A percentile compares a stretch with the other conserved stretches of the same genome.
Evolutionary conservation across 1,139 yeast genomes (phyloP).

Genomic region (Candida mesenterica): DNA sequence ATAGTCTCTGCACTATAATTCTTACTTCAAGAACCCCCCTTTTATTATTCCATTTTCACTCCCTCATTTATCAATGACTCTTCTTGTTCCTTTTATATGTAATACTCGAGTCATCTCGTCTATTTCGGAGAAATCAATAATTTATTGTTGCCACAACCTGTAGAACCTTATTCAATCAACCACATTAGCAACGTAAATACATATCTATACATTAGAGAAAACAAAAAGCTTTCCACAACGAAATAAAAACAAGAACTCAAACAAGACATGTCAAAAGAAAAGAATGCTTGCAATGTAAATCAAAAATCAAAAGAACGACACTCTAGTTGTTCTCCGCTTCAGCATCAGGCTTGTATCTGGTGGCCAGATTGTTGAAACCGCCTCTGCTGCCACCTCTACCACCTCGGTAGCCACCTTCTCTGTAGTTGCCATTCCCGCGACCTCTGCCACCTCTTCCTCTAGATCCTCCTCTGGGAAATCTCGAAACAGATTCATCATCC

Average conservation of each 20-base stretch:
- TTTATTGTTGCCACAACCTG: background rate
- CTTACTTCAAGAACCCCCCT: conserved; percentile 4
- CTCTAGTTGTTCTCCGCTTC: conserved; percentile 1
- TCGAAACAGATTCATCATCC: conserved; percentile 9
- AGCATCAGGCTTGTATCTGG: background rate
- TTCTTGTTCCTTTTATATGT: background rate
- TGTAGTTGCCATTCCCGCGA: conserved; percentile 13
- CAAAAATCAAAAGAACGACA: no score
- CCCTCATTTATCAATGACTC: conserved; percentile 1
- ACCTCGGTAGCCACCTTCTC: conserved; percentile 13
- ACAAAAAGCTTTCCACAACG: background rate
- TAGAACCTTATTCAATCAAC: conserved; percentile 2
- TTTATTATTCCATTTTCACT: conserved; percentile 1
- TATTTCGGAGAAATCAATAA: conserved; percentile 1
- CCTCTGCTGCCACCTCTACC: conserved; percentile 8
- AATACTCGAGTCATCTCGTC: background rate
- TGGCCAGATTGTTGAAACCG: background rate
- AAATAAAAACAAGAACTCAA: background rate
- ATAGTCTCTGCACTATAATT: background rate
- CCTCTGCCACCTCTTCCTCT: conserved; percentile 22
- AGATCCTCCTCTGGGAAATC: conserved; percentile 16
- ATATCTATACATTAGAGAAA: conserved; percentile 9
- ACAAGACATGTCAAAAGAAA: background rate
- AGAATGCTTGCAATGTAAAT: background rate
- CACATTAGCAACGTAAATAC: no score